These are phyloP conservation scores for Hemisphaericaspora lyxosophila DNA, from an alignment of 1,139 yeast species.

Conservation along the genomic window DNA sequence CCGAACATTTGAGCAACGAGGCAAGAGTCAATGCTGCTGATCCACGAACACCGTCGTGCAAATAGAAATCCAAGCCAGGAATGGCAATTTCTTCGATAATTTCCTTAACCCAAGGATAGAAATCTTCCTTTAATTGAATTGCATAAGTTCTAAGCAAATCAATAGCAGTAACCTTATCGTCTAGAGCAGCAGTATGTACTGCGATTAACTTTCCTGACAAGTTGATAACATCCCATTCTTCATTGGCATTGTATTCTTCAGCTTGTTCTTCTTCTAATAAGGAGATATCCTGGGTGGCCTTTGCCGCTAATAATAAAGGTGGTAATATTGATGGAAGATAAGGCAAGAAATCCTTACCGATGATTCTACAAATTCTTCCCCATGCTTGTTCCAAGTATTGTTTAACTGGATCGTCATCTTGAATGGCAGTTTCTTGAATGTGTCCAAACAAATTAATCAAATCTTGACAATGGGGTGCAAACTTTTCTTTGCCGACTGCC, in stretches of 20 bases:
- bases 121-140: constrained; percentile 75
- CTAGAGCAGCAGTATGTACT: constrained; percentile 86
- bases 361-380: constrained; percentile 87
- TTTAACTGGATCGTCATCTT: constrained; percentile 81
- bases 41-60: constrained; percentile 93
- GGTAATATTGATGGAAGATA: constrained; percentile 87
- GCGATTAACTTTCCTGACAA: constrained; percentile 92
- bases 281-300: constrained; percentile 85
- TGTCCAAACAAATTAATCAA: constrained; percentile 70
- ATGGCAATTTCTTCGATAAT: constrained; percentile 76
- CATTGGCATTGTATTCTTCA: constrained; percentile 77
- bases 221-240: constrained; percentile 94
- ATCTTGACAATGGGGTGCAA: constrained; percentile 72
- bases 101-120: constrained; percentile 80
- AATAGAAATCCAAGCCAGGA: constrained; percentile 86
- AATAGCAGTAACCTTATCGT: constrained; percentile 90
- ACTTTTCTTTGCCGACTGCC: constrained; percentile 95
- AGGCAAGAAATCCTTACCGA: constrained; percentile 87
- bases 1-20: constrained; percentile 68
- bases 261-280: constrained; percentile 86
- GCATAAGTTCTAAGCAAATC: constrained; percentile 89
- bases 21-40: constrained; percentile 86
- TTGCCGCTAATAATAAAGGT: constrained; percentile 79
- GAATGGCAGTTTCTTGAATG: constrained; percentile 60
- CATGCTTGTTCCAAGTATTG: constrained; percentile 92